Conservation (phyloP, 2,329 filamentous ascomycete species). For the Xylogone sp. region DNA sequence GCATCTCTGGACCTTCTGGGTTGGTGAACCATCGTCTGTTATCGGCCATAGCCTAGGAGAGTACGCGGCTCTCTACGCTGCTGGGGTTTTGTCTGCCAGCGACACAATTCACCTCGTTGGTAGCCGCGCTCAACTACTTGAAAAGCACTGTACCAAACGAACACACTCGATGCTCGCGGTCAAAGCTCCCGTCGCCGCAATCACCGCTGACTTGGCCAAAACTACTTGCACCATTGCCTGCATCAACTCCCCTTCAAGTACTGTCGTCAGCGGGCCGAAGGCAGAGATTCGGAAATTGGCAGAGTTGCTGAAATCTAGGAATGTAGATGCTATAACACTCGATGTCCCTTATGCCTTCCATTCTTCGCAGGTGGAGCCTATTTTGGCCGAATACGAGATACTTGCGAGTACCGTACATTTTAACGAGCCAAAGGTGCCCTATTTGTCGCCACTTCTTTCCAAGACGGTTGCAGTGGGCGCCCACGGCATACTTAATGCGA, state of each 20-base stretch:
- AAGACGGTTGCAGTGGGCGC: slow-evolving; percentile 55
- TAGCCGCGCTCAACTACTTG: slow-evolving; percentile 58
- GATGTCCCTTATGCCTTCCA: slow-evolving; percentile 65
- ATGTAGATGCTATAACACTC: slow-evolving; percentile 47
- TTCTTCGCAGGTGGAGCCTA: slow-evolving; percentile 59
- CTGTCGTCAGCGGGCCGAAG: slow-evolving; percentile 61
- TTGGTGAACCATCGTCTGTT: slow-evolving; percentile 49
- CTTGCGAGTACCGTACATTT: slow-evolving; percentile 49
- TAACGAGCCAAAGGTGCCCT: slow-evolving; percentile 50
- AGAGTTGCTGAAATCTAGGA: slow-evolving; percentile 40
- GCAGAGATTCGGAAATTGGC: slow-evolving; percentile 50
- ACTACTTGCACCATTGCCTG: no score
- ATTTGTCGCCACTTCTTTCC: slow-evolving; percentile 63
- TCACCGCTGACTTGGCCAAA: neutral
- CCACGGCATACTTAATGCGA: slow-evolving; percentile 49
- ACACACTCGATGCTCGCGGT: slow-evolving; percentile 65
- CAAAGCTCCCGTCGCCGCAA: slow-evolving; percentile 43
- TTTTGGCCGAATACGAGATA: slow-evolving; percentile 54
- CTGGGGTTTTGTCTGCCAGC: slow-evolving; percentile 66
- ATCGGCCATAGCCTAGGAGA: slow-evolving; percentile 65
- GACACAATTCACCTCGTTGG: slow-evolving; percentile 71
- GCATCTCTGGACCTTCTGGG: slow-evolving; percentile 50
- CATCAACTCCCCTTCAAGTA: slow-evolving; percentile 44
- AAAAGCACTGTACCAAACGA: slow-evolving; percentile 58
- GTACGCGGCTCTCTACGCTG: slow-evolving; percentile 67